A percentile compares a stretch with the other conserved stretches of the same genome.
phyloP scores from a whole-genome alignment of 768 basidiomycete genomes.

The Clitopilus passeckerianus region DNA sequence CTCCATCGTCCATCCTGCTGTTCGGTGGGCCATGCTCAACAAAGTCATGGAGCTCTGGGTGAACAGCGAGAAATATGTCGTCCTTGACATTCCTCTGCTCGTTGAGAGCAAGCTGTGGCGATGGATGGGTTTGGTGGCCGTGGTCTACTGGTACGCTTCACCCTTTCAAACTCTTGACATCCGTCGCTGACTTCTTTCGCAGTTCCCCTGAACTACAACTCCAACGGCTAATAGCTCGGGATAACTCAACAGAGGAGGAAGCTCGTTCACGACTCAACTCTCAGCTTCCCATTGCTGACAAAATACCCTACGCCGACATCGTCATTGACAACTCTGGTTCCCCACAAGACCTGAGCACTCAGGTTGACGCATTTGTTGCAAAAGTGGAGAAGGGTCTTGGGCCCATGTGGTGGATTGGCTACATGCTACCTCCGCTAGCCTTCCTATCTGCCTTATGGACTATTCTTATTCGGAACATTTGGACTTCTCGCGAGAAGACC shows the following conservation, averaged over 20 bases:
- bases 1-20: slow-evolving; percentile 85
- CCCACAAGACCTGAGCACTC: slow-evolving; percentile 53
- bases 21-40: slow-evolving; percentile 73
- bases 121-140: slow-evolving; percentile 77
- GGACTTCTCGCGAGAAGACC: background rate
- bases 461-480: slow-evolving; percentile 17
- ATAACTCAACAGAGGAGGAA: slow-evolving; percentile 57
- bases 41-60: slow-evolving; percentile 69
- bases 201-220: slow-evolving; percentile 85
- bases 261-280: slow-evolving; percentile 73
- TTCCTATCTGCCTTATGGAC: slow-evolving; percentile 36
- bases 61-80: slow-evolving; percentile 68
- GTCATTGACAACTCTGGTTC: slow-evolving; percentile 90
- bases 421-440: slow-evolving; percentile 54
- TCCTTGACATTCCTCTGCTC: slow-evolving; percentile 89
- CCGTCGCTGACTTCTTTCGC: background rate
- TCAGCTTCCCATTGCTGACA: slow-evolving; percentile 76
- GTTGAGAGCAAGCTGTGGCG: slow-evolving; percentile 86
- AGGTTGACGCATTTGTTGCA: background rate
- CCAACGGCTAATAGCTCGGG: slow-evolving; percentile 74
- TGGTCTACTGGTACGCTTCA: slow-evolving; percentile 81
- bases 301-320: slow-evolving; percentile 79
- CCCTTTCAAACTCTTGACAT: background rate
- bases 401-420: slow-evolving; percentile 46
- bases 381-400: slow-evolving; percentile 2